A percentile compares a stretch with the other conserved stretches of the same genome.
phyloP scores from a whole-genome alignment of 2,329 filamentous ascomycete species.

The Arachnopeziza araneosa region DNA sequence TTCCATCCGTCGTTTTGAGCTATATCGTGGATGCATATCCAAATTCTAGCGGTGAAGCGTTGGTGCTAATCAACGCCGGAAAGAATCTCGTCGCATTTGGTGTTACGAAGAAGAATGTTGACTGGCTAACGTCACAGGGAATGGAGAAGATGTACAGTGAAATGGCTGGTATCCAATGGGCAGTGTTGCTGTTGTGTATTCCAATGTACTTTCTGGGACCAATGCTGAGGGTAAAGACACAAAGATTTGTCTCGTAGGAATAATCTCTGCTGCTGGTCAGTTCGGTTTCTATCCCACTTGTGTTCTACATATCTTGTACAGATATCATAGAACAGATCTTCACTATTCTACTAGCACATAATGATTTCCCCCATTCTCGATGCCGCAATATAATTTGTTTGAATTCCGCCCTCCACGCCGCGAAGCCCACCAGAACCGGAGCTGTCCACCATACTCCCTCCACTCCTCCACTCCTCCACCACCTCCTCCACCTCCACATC shows the following conservation, averaged over 20 bases:
- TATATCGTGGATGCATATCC: slow-evolving; percentile 33
- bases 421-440: not conserved
- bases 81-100: slow-evolving; percentile 26
- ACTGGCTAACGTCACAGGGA: slow-evolving; percentile 29
- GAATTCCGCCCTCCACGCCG: too few species aligned
- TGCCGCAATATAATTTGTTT: too few species aligned
- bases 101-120: slow-evolving; percentile 7
- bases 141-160: slow-evolving; percentile 33
- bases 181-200: slow-evolving; percentile 26
- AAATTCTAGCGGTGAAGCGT: slow-evolving; percentile 27
- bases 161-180: slow-evolving; percentile 33
- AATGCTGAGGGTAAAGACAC: slow-evolving; percentile 10
- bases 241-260: slow-evolving; percentile 1
- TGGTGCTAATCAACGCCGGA: slow-evolving; percentile 32
- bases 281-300: not conserved
- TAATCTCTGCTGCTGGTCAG: not conserved
- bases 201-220: slow-evolving; percentile 31
- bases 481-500: not conserved
- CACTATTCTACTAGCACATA: not conserved
- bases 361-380: too few species aligned
- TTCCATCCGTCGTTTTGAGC: slow-evolving; percentile 33
- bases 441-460: not conserved
- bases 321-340: too few species aligned
- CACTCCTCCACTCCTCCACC: not conserved
- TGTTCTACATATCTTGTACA: too few species aligned